These are phyloP conservation scores for Agarophyton chilense DNA, from an alignment of 23 red algal genomes.

Conservation along the genomic window DNA sequence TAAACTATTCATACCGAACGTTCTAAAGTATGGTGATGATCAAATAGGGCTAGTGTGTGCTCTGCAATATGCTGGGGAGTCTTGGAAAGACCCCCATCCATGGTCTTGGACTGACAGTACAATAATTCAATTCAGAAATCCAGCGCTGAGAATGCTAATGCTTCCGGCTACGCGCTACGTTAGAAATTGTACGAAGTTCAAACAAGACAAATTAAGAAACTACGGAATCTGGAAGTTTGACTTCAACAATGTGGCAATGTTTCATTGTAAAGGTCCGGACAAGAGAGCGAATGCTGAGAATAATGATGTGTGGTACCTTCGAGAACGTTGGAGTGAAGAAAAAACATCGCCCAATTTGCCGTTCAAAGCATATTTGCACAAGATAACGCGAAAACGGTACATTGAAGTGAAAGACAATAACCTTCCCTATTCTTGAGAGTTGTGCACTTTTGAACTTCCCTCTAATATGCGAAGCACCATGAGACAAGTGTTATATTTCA, in stretches of 20 bases:
- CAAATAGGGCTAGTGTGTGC: slow-evolving; percentile 36
- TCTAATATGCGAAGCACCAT: no score
- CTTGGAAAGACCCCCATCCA: not conserved
- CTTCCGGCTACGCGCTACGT: slow-evolving; percentile 16
- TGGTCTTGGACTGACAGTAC: not conserved
- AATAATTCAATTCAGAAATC: not conserved
- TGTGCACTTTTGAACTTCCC: no score
- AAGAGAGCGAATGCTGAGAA: slow-evolving; percentile 42
- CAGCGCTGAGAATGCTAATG: slow-evolving; percentile 11
- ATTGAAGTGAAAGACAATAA: no score
- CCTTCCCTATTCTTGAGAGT: no score
- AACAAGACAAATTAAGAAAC: slow-evolving; percentile 15
- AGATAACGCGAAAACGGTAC: not conserved
- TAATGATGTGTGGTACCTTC: slow-evolving; percentile 43
- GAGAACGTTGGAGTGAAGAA: slow-evolving; percentile 1
- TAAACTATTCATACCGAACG: not conserved
- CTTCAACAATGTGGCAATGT: slow-evolving; percentile 2
- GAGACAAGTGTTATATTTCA: no score
- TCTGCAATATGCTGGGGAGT: not conserved
- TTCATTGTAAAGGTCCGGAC: slow-evolving; percentile 44
- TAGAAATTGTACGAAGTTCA: slow-evolving; percentile 36
- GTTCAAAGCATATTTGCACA: not conserved
- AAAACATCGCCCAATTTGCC: not conserved
- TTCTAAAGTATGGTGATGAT: slow-evolving; percentile 30
- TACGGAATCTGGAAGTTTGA: slow-evolving; percentile 44